Percentiles rank a stretch among this genome's conserved stretches.
phyloP scores from a whole-genome alignment of 345 rosid genomes.

The Murraya koenigii region DNA sequence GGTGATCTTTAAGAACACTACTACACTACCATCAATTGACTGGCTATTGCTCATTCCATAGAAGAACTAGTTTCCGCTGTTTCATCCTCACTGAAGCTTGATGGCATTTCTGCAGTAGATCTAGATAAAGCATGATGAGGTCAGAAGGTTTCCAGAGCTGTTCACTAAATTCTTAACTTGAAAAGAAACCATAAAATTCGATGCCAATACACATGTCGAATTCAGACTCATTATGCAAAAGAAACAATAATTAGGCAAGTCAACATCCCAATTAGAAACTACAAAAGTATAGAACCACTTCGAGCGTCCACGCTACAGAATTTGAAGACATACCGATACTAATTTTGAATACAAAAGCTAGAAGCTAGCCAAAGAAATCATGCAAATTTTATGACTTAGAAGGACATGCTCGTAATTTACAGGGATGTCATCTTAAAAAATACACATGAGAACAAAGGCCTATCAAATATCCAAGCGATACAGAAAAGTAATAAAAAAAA shows the following conservation, averaged over 20 bases:
- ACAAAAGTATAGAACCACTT: not conserved
- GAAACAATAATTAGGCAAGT: not conserved
- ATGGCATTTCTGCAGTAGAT: conserved; percentile 44
- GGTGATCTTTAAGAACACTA: not conserved
- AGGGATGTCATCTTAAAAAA: not conserved
- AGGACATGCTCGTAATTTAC: not conserved
- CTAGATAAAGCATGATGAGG: conserved; percentile 27
- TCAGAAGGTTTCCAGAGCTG: not conserved
- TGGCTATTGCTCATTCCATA: conserved; percentile 26
- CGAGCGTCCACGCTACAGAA: not conserved
- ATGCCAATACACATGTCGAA: not conserved
- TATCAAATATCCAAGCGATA: not conserved
- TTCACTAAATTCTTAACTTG: not conserved
- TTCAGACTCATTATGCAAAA: not conserved
- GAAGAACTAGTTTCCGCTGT: conserved; percentile 63
- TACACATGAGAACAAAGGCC: not conserved
- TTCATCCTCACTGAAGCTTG: conserved; percentile 73
- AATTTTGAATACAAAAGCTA: too few species aligned
- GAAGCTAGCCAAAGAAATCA: not conserved
- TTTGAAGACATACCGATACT: not conserved
- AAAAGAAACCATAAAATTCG: not conserved
- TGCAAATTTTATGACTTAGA: not conserved
- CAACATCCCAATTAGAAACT: not conserved
- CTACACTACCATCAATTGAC: conserved; percentile 5
- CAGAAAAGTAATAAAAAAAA: too few species aligned